phyloP scores from a whole-genome alignment of 805 yeast species.

The Nakazawaea wickerhamii region DNA sequence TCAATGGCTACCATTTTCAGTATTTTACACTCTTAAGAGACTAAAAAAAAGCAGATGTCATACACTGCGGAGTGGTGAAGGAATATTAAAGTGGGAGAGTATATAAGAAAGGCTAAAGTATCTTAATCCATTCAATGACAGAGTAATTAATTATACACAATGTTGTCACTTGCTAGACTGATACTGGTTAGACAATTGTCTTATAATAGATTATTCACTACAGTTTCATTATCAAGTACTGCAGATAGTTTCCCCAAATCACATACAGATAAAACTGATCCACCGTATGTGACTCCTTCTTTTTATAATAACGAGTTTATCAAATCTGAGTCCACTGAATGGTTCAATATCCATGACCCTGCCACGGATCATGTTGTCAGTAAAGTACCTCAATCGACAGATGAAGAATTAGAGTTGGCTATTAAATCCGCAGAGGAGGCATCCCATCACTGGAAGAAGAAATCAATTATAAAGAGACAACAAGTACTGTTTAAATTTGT shows the following conservation, averaged over 20 bases:
- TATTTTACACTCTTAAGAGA: no score
- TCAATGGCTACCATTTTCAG: no score
- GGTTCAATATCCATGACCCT: conserved; percentile 74
- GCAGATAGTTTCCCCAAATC: conserved; percentile 33
- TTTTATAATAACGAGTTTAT: conserved; percentile 46
- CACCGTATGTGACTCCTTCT: conserved; percentile 46
- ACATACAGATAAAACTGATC: conserved; percentile 30
- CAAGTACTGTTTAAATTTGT: conserved; percentile 68
- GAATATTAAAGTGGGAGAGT: no score
- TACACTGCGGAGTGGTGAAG: no score
- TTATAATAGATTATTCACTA: background rate
- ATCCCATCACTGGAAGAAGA: conserved; percentile 52
- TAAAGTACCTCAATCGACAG: conserved; percentile 68
- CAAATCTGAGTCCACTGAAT: conserved; percentile 42
- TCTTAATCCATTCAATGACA: no score
- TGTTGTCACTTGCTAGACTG: no score
- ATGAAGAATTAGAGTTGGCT: conserved; percentile 58
- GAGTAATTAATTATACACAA: no score
- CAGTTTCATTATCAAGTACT: conserved; percentile 26
- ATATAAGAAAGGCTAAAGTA: no score
- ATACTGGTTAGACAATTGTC: no score
- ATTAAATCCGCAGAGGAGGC: conserved; percentile 60
- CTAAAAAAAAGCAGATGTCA: no score
- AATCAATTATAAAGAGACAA: conserved; percentile 44
- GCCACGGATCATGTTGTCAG: conserved; percentile 65